Evolutionary conservation across 2,329 filamentous ascomycete species (phyloP), one percentile per base, ranked within the genome.

Genomic region (Madurella fahalii): DNA sequence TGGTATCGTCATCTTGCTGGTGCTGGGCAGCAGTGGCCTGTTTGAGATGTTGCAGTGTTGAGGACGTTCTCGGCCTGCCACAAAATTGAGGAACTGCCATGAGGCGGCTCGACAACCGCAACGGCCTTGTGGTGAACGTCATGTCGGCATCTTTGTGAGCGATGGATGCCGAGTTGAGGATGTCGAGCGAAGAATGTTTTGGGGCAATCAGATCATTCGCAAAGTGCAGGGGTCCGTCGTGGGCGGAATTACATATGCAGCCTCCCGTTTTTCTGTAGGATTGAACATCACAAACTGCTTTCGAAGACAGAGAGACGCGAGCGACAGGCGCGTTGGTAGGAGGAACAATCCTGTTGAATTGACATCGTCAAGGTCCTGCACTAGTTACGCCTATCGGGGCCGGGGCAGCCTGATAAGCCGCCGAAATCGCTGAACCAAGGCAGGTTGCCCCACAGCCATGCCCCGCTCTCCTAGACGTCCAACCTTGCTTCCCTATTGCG

Each of bases 401-500:
- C 9, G 34, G 34, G 9, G 9, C 34, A 37, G 34, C 34, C 34
- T 37, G 34, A 37, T 37, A 37, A 37, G 34, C 34, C 13, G 34
- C 34, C 34, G 34, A 37, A 37, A 9, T 37, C 11, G 34, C 34
- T 37, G 34, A 37, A 9, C 11, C 34, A 37, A 11, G 34, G 34
- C 13, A 4, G 13, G 34, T 32, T 46, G 48, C 55, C 57, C 57
- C 57, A 47, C 57, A 39, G 44, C 47, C 45, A 37, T 40, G 41
- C 60, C 58, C 58, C 58, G 53, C 59, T 49, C 20, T 17, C 39
- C 47, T 25, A 34, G 32, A 47, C 47, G 47, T 15, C 41, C 43
- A 40, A 16, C 39, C 15, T 43, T 41, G 37, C 32, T 31, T 32
- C 44, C 70, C 69, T 84, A 93, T 78, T 93, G 86, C 8, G 82